phyloP scores from a whole-genome alignment of 441 rosid species.

The Syzygium malaccense region DNA sequence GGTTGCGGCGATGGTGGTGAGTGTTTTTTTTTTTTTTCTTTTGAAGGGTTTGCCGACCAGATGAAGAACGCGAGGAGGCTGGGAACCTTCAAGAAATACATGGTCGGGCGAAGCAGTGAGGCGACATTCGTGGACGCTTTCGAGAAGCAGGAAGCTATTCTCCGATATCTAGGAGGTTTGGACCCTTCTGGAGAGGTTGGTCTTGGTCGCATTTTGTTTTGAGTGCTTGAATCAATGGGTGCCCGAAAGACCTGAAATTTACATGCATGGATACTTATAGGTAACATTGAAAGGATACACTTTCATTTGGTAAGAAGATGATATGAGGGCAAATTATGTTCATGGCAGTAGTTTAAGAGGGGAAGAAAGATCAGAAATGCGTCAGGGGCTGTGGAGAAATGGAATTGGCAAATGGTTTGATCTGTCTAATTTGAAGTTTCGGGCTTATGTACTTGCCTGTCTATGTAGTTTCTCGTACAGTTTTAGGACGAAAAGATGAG shows the following conservation, averaged over 20 bases:
- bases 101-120: constrained; percentile 87
- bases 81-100: constrained; percentile 67
- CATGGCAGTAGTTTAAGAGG: not conserved
- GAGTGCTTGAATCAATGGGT: not conserved
- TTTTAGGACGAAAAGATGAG: not conserved
- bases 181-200: constrained; percentile 86
- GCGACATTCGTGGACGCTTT: constrained; percentile 79
- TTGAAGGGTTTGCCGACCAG: constrained; percentile 69
- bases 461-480: not conserved
- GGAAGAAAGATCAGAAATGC: not conserved
- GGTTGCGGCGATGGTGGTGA: not conserved
- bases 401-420: not conserved
- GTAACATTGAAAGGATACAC: not conserved
- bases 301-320: not conserved
- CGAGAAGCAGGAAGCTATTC: constrained; percentile 74
- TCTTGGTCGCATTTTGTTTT: not conserved
- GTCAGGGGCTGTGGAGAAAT: not conserved
- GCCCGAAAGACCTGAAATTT: not conserved
- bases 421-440: not conserved
- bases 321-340: not conserved
- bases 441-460: not conserved
- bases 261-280: not conserved
- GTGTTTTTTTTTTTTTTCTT: not conserved
- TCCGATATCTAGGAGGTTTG: constrained; percentile 59
- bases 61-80: constrained; percentile 63